phyloP scores from a whole-genome alignment of 2,329 filamentous ascomycete species.

The Fusarium mangiferae region DNA sequence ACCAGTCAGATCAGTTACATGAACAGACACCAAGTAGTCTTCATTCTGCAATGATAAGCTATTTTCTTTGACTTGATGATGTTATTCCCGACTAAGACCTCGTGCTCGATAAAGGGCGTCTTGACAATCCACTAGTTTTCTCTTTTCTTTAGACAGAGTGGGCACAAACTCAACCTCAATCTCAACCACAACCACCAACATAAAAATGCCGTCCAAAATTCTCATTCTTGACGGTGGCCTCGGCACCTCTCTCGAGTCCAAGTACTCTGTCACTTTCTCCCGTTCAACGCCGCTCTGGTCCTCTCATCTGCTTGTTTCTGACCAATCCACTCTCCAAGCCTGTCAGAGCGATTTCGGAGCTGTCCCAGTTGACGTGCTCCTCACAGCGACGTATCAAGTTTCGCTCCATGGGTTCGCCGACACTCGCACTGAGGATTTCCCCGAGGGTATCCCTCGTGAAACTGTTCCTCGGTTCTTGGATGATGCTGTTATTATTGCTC shows the following conservation, averaged over 20 bases:
- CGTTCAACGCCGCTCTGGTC: conserved; percentile 72
- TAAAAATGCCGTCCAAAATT: conserved; percentile 47
- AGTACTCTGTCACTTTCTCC: conserved; percentile 63
- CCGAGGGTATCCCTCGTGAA: conserved; percentile 54
- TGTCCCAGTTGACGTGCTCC: conserved; percentile 69
- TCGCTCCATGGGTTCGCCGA: conserved; percentile 65
- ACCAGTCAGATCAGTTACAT: neutral
- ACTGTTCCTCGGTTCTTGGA: conserved; percentile 56
- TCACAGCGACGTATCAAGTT: conserved; percentile 75
- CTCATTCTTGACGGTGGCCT: conserved; percentile 73
- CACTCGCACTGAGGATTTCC: conserved; percentile 56
- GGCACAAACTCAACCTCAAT: conserved; percentile 11
- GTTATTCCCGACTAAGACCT: neutral
- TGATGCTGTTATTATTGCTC: conserved; percentile 57
- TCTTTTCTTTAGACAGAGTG: conserved; percentile 2
- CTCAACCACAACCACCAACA: conserved; percentile 4
- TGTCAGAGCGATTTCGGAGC: conserved; percentile 67
- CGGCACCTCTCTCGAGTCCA: conserved; percentile 72
- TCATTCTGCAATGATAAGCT: too few species aligned
- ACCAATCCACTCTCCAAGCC: conserved; percentile 60
- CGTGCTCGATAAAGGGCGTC: conserved; percentile 7
- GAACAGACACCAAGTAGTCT: too few species aligned
- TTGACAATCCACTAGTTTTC: conserved; percentile 34
- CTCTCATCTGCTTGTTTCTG: conserved; percentile 69
- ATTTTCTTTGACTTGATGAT: neutral